These are phyloP conservation scores for Platanthera guangdongensis DNA, from an alignment of 106 monocot species.

Conservation along the genomic window DNA sequence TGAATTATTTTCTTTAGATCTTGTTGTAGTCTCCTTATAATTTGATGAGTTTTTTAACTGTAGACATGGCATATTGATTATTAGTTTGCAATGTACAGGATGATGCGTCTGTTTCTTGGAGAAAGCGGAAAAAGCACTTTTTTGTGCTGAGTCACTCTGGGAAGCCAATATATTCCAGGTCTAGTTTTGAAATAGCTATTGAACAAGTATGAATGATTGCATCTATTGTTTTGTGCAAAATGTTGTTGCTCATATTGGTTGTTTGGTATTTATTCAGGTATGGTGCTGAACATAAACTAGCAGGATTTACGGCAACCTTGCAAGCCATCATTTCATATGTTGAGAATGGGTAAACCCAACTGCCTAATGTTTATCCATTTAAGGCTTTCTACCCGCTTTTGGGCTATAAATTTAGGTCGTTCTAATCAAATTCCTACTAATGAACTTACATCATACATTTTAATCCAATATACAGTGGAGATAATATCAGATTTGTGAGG, in stretches of 20 bases:
- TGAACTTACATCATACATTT: constrained; percentile 3
- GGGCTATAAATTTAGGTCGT: background rate
- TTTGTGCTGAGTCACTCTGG: constrained; percentile 91
- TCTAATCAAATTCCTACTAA: constrained; percentile 1
- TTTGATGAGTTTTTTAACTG: background rate
- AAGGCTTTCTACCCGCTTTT: constrained; percentile 8
- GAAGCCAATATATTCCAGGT: constrained; percentile 97
- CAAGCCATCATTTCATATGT: constrained; percentile 99
- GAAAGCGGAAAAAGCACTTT: constrained; percentile 88
- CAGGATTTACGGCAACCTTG: constrained; percentile 95
- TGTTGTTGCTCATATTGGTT: background rate
- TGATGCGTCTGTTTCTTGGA: constrained; percentile 83
- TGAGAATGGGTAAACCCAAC: constrained; percentile 70
- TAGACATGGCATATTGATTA: background rate
- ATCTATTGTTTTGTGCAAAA: background rate
- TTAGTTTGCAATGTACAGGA: constrained; percentile 49
- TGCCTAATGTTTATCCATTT: constrained; percentile 14
- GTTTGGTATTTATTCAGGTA: constrained; percentile 49
- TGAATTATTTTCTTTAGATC: background rate
- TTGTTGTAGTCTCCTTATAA: background rate
- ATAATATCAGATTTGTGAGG: constrained; percentile 74
- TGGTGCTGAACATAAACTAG: constrained; percentile 96
- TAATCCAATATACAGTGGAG: constrained; percentile 50
- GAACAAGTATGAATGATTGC: background rate
- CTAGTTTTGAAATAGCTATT: background rate